Conservation (phyloP, 306 rosid species). For the Begonia fuchsioides region DNA sequence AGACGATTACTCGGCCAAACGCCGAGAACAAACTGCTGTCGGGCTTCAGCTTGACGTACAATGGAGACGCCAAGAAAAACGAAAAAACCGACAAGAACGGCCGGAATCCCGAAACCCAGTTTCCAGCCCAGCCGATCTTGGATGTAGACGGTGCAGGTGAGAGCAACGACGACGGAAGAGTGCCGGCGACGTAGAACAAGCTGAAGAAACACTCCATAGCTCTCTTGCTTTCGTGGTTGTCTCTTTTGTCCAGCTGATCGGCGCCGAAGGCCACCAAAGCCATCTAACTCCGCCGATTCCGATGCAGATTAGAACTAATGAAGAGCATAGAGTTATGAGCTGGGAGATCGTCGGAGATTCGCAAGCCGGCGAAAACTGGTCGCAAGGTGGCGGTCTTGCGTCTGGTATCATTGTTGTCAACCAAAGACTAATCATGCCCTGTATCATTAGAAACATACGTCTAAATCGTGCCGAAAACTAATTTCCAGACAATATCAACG, state of each 20-base stretch:
- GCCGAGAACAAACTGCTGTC: slow-evolving; percentile 4
- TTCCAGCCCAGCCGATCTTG: slow-evolving; percentile 19
- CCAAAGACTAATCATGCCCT: slow-evolving; percentile 4
- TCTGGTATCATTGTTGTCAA: background rate
- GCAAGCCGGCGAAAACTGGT: background rate
- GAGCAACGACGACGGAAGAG: background rate
- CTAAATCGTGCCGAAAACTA: too few species aligned
- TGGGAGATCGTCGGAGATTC: background rate
- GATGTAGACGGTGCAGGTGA: slow-evolving; percentile 9
- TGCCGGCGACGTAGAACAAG: background rate
- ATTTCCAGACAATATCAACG: too few species aligned
- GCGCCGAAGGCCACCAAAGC: slow-evolving; percentile 5
- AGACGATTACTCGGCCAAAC: slow-evolving; percentile 7
- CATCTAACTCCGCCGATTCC: background rate
- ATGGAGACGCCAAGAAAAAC: slow-evolving; percentile 17
- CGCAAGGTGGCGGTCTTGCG: background rate
- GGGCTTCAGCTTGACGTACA: slow-evolving; percentile 6
- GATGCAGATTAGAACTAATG: slow-evolving; percentile 1
- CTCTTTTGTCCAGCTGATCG: slow-evolving; percentile 3
- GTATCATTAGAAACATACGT: background rate
- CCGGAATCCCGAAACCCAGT: slow-evolving; percentile 20
- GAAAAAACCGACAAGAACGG: background rate
- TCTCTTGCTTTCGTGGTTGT: background rate
- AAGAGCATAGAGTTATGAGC: background rate
- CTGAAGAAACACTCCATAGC: background rate